phyloP scores from a whole-genome alignment of 768 basidiomycete genomes.

The Auriscalpium vulgare region DNA sequence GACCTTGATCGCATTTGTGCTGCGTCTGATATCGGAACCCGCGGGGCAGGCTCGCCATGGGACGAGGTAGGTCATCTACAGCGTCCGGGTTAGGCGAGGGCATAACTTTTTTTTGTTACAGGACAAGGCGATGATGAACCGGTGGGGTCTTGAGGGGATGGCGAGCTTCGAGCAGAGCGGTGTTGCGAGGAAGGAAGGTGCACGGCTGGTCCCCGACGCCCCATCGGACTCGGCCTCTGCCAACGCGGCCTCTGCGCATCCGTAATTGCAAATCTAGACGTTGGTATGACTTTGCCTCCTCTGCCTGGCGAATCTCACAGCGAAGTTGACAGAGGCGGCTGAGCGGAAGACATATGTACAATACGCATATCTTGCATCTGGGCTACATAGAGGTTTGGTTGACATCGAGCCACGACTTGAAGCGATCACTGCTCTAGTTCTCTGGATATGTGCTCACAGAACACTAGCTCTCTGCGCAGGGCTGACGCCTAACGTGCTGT shows the following conservation, averaged over 20 bases:
- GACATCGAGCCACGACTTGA: no score
- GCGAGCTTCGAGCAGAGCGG: conserved; percentile 72
- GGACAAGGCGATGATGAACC: conserved; percentile 90
- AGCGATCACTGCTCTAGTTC: no score
- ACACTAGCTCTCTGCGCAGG: no score
- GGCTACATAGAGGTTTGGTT: no score
- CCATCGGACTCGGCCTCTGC: not conserved
- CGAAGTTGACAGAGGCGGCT: no score
- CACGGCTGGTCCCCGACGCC: conserved; percentile 6
- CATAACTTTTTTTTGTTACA: conserved; percentile 19
- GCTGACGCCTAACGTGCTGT: no score
- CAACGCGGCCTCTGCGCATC: not conserved
- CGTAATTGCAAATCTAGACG: no score
- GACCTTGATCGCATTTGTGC: not conserved
- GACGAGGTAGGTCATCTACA: conserved; percentile 56
- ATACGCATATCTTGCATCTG: no score
- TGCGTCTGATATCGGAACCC: conserved; percentile 2
- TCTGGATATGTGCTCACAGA: no score
- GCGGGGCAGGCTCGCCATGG: conserved; percentile 74
- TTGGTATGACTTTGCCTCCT: no score
- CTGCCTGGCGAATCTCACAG: no score
- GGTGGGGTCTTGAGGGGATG: conserved; percentile 93
- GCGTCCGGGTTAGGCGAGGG: not conserved
- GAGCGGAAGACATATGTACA: no score
- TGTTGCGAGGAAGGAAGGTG: conserved; percentile 47